These are phyloP conservation scores for Bruguiera gymnorhiza DNA, from an alignment of 345 rosid genomes.

Conservation along the genomic window DNA sequence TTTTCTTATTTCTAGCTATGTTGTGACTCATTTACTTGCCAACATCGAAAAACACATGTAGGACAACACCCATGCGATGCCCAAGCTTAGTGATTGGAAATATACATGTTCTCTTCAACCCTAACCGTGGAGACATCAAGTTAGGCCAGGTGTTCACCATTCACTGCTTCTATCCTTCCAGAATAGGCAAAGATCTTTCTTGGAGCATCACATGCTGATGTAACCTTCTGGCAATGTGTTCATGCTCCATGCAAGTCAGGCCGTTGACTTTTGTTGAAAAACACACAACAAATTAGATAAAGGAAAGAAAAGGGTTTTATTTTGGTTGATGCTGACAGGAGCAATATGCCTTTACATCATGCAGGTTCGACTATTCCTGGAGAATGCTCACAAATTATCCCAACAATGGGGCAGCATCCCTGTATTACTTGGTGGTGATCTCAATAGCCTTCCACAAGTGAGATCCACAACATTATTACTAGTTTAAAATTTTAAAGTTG, in stretches of 20 bases:
- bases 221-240: not conserved
- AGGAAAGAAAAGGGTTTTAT: not conserved
- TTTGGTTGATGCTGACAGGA: not conserved
- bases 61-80: constrained; percentile 32
- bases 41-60: constrained; percentile 13
- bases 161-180: constrained; percentile 15
- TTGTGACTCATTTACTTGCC: not conserved
- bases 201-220: not conserved
- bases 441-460: constrained; percentile 81
- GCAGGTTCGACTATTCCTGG: constrained; percentile 72
- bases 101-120: constrained; percentile 81
- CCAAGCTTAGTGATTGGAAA: constrained; percentile 69
- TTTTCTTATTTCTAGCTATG: not conserved
- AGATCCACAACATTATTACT: constrained; percentile 15
- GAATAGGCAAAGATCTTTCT: not conserved
- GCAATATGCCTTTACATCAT: constrained; percentile 14
- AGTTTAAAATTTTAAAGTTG: not conserved
- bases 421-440: constrained; percentile 72
- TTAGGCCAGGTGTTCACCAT: constrained; percentile 70
- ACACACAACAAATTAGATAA: too few species aligned
- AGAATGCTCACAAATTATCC: constrained; percentile 71
- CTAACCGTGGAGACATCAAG: constrained; percentile 88
- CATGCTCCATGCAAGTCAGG: not conserved
- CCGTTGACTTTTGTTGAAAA: not conserved
- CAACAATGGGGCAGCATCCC: constrained; percentile 84